Evolutionary conservation across 257 asterid genomes (phyloP).

Genomic region (Oldenlandia corymbosa): DNA sequence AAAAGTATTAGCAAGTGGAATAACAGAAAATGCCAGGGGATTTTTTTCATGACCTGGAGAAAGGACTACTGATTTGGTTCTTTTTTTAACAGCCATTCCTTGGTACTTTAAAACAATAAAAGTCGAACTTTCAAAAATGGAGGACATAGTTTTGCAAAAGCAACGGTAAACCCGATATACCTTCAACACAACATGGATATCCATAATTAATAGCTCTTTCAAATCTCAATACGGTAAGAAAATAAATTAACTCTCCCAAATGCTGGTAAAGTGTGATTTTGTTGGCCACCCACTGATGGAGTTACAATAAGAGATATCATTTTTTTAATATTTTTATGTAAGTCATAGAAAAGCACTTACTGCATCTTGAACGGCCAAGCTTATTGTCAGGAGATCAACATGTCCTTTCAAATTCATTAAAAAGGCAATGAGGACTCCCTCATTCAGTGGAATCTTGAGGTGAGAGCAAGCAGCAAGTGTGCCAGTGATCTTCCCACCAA

Average conservation of each 20-base stretch:
- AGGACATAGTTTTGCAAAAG: background rate
- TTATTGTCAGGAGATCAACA: conserved; percentile 73
- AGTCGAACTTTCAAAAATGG: background rate
- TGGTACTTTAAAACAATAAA: background rate
- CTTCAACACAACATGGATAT: background rate
- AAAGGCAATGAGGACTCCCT: conserved; percentile 89
- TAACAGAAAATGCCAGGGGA: too few species aligned
- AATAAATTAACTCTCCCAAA: background rate
- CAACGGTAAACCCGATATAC: background rate
- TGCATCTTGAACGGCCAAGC: conserved; percentile 44
- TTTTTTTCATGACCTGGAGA: background rate
- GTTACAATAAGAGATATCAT: background rate
- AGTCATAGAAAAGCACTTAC: conserved; percentile 37
- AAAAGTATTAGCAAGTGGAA: background rate
- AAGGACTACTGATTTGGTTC: background rate
- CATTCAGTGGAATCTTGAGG: conserved; percentile 75
- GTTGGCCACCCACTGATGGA: background rate
- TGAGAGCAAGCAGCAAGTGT: conserved; percentile 72
- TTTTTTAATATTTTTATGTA: background rate
- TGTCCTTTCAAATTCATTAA: conserved; percentile 95
- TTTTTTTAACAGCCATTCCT: background rate
- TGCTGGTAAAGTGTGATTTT: background rate
- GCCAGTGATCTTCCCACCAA: conserved; percentile 90
- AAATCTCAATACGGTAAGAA: too few species aligned
- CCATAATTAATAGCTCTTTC: background rate